Percentiles rank a stretch among this genome's conserved stretches.
Conservation (phyloP, 805 yeast species). For the Kazachstania bromeliacearum region DNA sequence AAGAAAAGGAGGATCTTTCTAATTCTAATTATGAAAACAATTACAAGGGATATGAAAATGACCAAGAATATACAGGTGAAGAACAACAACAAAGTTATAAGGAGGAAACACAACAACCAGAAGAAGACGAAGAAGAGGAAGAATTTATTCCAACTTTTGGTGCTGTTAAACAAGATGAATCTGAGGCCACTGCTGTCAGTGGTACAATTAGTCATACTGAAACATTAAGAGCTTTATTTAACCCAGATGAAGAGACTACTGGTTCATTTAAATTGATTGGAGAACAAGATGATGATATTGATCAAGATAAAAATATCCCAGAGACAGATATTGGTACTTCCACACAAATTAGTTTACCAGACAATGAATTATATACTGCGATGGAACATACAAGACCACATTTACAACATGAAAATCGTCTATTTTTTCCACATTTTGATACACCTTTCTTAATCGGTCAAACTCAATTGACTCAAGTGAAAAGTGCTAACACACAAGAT, state of each 20-base stretch:
- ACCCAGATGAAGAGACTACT: constrained; percentile 29
- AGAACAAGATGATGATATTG: constrained; percentile 41
- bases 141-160: constrained; percentile 52
- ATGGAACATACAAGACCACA: constrained; percentile 1
- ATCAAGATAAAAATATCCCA: constrained; percentile 21
- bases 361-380: not conserved
- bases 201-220: constrained; percentile 44
- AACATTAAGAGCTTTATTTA: constrained; percentile 50
- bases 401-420: constrained; percentile 32
- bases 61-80: not conserved
- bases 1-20: constrained; percentile 6
- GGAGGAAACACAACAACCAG: constrained; percentile 22
- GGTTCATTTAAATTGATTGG: constrained; percentile 37
- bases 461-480: constrained; percentile 57
- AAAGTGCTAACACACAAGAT: constrained; percentile 22
- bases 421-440: constrained; percentile 74
- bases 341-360: too few species aligned
- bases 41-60: not conserved
- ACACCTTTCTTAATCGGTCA: constrained; percentile 86
- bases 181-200: constrained; percentile 7
- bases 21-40: constrained; percentile 2
- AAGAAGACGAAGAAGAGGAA: constrained; percentile 29
- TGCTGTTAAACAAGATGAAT: constrained; percentile 6
- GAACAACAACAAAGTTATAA: constrained; percentile 6
- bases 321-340: constrained; percentile 23